Percentiles rank a stretch among this genome's conserved stretches.
Conservation (phyloP, 2,329 filamentous ascomycete genomes). For the Neonectria neomacrospora region DNA sequence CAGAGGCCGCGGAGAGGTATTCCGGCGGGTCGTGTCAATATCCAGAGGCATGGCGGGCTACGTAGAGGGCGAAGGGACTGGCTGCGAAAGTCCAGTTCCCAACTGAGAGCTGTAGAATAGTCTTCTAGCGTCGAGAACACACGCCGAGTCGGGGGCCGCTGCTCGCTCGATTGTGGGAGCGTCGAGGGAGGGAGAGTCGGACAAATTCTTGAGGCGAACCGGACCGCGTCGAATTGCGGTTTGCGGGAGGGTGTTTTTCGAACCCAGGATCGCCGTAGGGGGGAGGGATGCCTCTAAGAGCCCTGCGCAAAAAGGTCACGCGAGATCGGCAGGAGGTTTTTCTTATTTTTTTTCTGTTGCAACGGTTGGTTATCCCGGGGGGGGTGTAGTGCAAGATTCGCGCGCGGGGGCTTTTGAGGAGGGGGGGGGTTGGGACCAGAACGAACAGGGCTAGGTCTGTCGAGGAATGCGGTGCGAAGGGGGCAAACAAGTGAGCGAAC, state of each 20-base stretch:
- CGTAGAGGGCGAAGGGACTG: constrained; percentile 5
- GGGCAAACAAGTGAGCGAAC: constrained; percentile 7
- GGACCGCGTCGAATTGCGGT: constrained; percentile 8
- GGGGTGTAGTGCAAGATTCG: constrained; percentile 44
- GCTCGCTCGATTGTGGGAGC: constrained; percentile 35
- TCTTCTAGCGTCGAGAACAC: constrained; percentile 33
- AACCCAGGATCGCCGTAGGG: not conserved
- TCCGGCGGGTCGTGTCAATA: constrained; percentile 87
- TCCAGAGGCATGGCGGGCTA: constrained; percentile 50
- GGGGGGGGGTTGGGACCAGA: constrained; percentile 33
- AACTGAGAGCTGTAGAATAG: not conserved
- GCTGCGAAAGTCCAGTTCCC: not conserved
- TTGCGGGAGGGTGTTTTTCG: not conserved
- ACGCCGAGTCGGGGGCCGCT: constrained; percentile 17
- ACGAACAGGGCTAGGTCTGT: constrained; percentile 26
- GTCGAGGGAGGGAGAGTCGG: constrained; percentile 33
- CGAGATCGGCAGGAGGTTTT: constrained; percentile 37
- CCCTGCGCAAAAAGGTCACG: constrained; percentile 33
- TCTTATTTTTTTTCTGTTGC: constrained; percentile 17
- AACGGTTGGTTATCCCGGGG: constrained; percentile 37
- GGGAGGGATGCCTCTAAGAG: constrained; percentile 14
- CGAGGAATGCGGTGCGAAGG: constrained; percentile 24
- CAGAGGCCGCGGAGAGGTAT: constrained; percentile 84
- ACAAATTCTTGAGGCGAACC: constrained; percentile 19
- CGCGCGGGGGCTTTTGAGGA: constrained; percentile 41